Evolutionary conservation across 129 eudicot species (phyloP).

Genomic region (Artemisia argyi): DNA sequence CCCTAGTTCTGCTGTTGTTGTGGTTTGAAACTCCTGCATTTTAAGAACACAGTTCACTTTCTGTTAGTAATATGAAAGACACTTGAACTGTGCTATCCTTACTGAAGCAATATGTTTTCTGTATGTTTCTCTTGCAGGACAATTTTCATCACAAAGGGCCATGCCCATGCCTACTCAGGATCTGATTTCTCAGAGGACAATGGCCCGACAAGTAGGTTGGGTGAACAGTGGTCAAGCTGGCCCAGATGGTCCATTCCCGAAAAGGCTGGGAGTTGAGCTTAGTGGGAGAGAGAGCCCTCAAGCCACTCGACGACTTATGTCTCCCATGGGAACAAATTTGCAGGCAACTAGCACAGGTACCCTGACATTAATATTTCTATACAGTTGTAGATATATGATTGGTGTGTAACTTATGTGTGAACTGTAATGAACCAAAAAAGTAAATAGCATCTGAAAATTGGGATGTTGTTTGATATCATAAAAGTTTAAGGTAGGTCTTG

Average conservation of each 20-base stretch:
- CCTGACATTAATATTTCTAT: constrained; percentile 12
- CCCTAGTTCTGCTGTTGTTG: no score
- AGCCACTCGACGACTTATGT: constrained; percentile 21
- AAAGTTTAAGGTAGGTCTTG: neutral
- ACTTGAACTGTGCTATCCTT: neutral
- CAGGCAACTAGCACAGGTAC: constrained; percentile 33
- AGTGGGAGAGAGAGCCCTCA: constrained; percentile 25
- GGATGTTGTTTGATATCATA: neutral
- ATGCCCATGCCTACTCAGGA: constrained; percentile 22
- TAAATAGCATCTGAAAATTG: neutral
- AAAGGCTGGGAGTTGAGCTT: constrained; percentile 54
- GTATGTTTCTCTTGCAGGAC: constrained; percentile 25
- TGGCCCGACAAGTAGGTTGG: constrained; percentile 29
- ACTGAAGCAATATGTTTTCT: constrained; percentile 6
- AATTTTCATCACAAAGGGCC: constrained; percentile 22
- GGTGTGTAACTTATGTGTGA: neutral
- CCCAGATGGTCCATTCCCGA: constrained; percentile 40
- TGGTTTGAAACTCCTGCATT: no score
- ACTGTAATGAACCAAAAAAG: neutral
- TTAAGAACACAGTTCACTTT: no score
- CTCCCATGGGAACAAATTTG: constrained; percentile 27
- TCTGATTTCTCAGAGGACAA: constrained; percentile 32
- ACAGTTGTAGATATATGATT: constrained; percentile 11
- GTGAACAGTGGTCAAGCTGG: constrained; percentile 30
- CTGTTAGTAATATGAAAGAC: no score